These are phyloP conservation scores for Puccinia coronata DNA, from an alignment of 1,284 basidiomycete genomes.

Conservation along the genomic window DNA sequence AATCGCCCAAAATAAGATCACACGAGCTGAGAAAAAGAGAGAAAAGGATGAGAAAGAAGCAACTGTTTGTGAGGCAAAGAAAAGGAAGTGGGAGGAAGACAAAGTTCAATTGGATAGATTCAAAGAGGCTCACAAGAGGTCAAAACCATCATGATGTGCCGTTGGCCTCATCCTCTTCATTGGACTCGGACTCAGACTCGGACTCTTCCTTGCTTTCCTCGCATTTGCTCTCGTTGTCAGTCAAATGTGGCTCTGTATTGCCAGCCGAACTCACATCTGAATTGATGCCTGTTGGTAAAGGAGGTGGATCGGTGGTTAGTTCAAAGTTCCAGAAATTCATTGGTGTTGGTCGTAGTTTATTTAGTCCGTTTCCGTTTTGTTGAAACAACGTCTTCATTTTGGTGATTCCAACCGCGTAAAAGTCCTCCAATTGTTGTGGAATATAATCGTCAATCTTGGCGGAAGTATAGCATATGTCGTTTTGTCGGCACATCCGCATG, in stretches of 20 bases:
- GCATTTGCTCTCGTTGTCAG: no score
- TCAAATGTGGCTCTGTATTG: neutral
- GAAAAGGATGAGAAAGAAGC: neutral
- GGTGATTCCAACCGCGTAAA: neutral
- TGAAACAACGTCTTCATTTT: neutral
- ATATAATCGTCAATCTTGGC: neutral
- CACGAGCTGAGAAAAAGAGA: neutral
- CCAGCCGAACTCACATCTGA: neutral
- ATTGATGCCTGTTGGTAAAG: neutral
- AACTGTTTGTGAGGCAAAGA: no score
- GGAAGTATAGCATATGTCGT: neutral
- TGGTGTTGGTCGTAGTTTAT: slow-evolving; percentile 5
- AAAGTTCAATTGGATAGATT: neutral
- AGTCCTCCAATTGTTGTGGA: neutral
- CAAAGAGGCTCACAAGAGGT: neutral
- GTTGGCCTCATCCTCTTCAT: neutral
- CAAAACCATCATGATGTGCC: neutral
- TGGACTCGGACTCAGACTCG: neutral
- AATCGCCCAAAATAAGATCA: neutral
- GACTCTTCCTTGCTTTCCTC: neutral
- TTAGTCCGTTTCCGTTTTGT: neutral
- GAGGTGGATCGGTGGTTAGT: neutral
- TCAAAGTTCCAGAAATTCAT: neutral
- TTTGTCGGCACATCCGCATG: slow-evolving; percentile 1
- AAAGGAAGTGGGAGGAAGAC: neutral